Evolutionary conservation across 768 basidiomycete species (phyloP), one percentile per base, ranked within the genome.

Genomic region (Candolleomyces efflorescens): DNA sequence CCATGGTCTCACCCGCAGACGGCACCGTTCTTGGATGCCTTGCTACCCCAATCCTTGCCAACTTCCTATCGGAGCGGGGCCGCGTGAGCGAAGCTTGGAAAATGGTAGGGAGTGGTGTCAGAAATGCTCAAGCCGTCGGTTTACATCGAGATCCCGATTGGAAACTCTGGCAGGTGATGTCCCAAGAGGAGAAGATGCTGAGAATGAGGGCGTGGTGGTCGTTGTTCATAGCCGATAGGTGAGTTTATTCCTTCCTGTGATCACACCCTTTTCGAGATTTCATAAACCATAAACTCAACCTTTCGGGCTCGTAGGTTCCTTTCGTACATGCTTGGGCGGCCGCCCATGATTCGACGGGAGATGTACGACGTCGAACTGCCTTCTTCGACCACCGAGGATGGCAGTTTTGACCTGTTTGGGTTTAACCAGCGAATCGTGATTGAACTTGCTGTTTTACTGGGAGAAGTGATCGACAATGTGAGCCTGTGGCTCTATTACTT

Each of bases 81-180:
- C 73, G 75, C 38, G 71, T 78, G 20, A 82, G 79, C 60, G 82
- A 79, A 60, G 77, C 77, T 3, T 79, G 79, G 77, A 77, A 78
- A 65, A 59, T 79, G 36, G 69, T 73, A n/a, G 76, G 77, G 3
- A 69, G 67, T 48, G 74, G 73, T 12, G 65, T 78, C 22, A 67
- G 75, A 38, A 69, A 68, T 53, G 77, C 76, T 18, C 66, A 73
- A 61, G 70, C 77, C 20, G 70, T 77, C 24, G 76, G 78, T 1
- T 70, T 80, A 68, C 77, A 78, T 56, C 70, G 73, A 44, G 79
- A 79, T 63, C 76, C 76, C 9, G 71, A 67, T 52, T 75, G 75
- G 71, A 64, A 60, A 20, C 63, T 67, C 36, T 78, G 75, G 75
- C 74, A 75, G 46, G 73, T 74, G 61, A 75, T 76, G 74, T 73